Conservation (phyloP, 2,329 filamentous ascomycete genomes). For the Pseudocercospora crystallina region DNA sequence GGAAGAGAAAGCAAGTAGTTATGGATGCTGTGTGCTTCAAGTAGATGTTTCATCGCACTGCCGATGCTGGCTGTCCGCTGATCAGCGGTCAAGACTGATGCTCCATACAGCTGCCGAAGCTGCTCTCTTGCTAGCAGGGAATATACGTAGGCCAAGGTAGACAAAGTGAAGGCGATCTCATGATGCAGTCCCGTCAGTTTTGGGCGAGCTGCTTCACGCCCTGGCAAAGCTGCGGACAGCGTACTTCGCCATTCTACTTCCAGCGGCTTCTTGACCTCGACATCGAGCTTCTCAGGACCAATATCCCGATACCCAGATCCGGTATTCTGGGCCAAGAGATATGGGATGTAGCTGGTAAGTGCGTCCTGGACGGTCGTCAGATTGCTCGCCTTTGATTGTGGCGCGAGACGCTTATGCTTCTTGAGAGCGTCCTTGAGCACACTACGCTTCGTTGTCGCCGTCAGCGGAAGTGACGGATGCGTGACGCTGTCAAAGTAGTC, state of each 20-base stretch:
- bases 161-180: constrained; percentile 77
- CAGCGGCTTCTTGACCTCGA: constrained; percentile 67
- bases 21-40: constrained; percentile 77
- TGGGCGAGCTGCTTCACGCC: constrained; percentile 64
- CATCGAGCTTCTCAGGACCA: constrained; percentile 63
- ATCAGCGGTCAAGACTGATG: constrained; percentile 61
- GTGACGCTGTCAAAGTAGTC: constrained; percentile 73
- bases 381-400: constrained; percentile 67
- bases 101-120: constrained; percentile 71
- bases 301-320: constrained; percentile 53
- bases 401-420: constrained; percentile 80
- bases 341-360: constrained; percentile 77
- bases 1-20: constrained; percentile 58
- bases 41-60: constrained; percentile 72
- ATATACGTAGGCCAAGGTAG: constrained; percentile 73
- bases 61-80: constrained; percentile 70
- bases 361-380: constrained; percentile 68
- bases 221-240: constrained; percentile 64
- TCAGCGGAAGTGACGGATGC: constrained; percentile 83
- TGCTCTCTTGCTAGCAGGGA: constrained; percentile 69
- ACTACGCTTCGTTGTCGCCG: constrained; percentile 78
- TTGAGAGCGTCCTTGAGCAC: constrained; percentile 82
- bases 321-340: constrained; percentile 75
- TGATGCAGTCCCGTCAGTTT: constrained; percentile 74
- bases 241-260: constrained; percentile 80